These are phyloP conservation scores for Myxozyma nipponensis DNA, from an alignment of 805 yeast species.

Conservation along the genomic window DNA sequence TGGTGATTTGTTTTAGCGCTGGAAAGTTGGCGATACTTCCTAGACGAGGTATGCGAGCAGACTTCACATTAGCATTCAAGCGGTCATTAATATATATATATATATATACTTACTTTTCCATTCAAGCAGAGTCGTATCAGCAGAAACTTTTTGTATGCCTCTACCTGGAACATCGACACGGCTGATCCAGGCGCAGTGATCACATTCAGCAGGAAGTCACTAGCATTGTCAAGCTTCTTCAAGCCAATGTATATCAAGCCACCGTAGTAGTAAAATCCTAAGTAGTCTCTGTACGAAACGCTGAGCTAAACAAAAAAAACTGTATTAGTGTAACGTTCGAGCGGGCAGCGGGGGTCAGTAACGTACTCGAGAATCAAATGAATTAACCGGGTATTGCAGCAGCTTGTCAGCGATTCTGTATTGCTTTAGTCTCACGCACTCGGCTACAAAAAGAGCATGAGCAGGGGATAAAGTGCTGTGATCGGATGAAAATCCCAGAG, in stretches of 20 bases:
- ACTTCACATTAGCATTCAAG: background rate
- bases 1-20: conserved; percentile 8
- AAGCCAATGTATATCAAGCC: conserved; percentile 14
- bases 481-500: conserved; percentile 11
- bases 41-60: conserved; percentile 9
- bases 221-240: conserved; percentile 19
- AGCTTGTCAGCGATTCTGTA: conserved; percentile 6
- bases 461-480: conserved; percentile 21
- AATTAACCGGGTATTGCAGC: conserved; percentile 3
- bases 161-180: conserved; percentile 18
- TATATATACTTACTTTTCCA: conserved; percentile 9
- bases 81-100: background rate
- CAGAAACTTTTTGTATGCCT: conserved; percentile 21
- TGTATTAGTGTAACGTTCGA: background rate
- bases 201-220: conserved; percentile 18
- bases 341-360: too few relatives aligned
- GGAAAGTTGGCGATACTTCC: conserved; percentile 8
- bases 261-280: conserved; percentile 25
- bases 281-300: conserved; percentile 18
- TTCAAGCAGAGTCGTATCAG: conserved; percentile 12
- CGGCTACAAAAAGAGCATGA: conserved; percentile 13
- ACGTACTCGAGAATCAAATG: conserved; percentile 11
- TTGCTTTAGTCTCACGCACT: conserved; percentile 9
- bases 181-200: conserved; percentile 5
- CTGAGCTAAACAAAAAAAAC: background rate